Percentiles rank a stretch among this genome's conserved stretches.
phyloP scores from a whole-genome alignment of 106 monocot species.

The Dioscorea alata region DNA sequence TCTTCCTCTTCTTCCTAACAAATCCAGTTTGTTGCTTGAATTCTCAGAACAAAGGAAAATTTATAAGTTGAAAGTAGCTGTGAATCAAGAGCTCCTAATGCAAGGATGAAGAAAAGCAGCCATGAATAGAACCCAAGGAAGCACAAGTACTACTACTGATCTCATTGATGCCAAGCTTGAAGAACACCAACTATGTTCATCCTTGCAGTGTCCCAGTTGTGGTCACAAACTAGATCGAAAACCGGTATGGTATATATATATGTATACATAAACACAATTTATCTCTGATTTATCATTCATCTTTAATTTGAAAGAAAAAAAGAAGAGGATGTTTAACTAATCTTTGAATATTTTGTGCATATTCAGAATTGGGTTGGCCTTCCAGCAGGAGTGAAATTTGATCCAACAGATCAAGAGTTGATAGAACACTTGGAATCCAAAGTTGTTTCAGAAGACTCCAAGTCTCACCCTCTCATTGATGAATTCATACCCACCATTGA shows the following conservation, averaged over 20 bases:
- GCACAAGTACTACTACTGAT: conserved; percentile 35
- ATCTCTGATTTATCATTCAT: too few species aligned
- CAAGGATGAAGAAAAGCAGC: conserved; percentile 1
- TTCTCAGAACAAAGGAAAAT: too few species aligned
- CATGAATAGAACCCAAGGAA: conserved; percentile 34
- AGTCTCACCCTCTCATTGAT: conserved; percentile 84
- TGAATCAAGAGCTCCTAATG: too few species aligned
- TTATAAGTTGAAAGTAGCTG: too few species aligned
- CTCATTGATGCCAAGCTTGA: conserved; percentile 84
- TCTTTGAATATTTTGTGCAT: too few species aligned
- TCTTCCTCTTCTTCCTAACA: too few species aligned
- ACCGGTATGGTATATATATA: conserved; percentile 28
- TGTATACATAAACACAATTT: too few species aligned
- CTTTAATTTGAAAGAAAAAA: too few species aligned
- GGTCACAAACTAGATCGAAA: conserved; percentile 62
- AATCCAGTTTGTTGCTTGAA: too few species aligned
- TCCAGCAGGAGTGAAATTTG: conserved; percentile 84
- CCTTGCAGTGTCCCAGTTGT: conserved; percentile 72
- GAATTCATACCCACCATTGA: conserved; percentile 95
- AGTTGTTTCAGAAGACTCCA: conserved; percentile 25
- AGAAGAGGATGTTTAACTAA: too few species aligned
- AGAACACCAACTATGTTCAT: conserved; percentile 50
- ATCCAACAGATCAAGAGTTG: conserved; percentile 90
- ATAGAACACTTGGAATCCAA: conserved; percentile 85
- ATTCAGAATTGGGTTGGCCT: conserved; percentile 69